phyloP scores from a whole-genome alignment of 2,329 filamentous ascomycete species.

The Stagonosporopsis vannaccii region DNA sequence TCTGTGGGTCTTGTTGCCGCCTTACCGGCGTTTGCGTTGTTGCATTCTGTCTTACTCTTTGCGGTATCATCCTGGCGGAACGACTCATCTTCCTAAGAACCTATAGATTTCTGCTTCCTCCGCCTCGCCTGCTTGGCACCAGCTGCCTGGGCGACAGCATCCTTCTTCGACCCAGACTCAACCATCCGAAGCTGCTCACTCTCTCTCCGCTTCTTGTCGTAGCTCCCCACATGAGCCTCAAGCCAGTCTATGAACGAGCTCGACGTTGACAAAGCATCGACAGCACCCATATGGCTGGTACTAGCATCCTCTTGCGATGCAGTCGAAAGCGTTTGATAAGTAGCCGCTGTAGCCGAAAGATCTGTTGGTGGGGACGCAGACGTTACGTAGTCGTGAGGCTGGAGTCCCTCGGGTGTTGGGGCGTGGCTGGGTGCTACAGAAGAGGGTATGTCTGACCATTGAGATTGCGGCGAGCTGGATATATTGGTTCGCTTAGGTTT shows the following conservation, averaged over 20 bases:
- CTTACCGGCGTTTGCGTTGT: not conserved
- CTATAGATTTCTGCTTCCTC: not conserved
- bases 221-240: not conserved
- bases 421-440: not conserved
- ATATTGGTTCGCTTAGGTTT: not conserved
- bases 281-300: not conserved
- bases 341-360: not conserved
- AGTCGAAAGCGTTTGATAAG: too few species aligned
- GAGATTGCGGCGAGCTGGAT: not conserved
- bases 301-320: not conserved
- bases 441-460: not conserved
- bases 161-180: not conserved
- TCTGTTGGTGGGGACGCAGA: not conserved
- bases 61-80: not conserved
- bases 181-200: not conserved
- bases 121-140: too few species aligned
- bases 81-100: not conserved
- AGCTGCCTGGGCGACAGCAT: too few species aligned
- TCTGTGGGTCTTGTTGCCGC: not conserved
- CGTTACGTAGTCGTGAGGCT: not conserved
- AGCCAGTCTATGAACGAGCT: constrained; percentile 1
- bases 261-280: not conserved
- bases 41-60: not conserved
- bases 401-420: not conserved
- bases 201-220: not conserved